Base-by-base conservation (phyloP, 2,329 filamentous ascomycete genomes). In the Monosporascus cannonballus region DNA sequence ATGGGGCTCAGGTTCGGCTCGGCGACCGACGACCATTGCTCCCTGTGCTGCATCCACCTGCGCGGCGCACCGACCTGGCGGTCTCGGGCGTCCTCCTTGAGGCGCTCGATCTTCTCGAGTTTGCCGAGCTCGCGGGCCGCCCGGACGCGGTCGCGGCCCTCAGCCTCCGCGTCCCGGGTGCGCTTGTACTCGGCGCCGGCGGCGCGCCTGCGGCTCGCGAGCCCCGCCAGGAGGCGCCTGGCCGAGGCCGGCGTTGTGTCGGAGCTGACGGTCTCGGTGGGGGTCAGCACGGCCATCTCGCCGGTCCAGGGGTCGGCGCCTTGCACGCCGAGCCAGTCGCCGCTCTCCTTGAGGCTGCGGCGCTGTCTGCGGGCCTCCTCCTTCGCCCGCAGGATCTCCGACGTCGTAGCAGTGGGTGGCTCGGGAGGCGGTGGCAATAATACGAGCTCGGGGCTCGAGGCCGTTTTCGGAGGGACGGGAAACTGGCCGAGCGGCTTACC, bases 261-360 rank as follows among this genome's bases (percentile, higher is more conserved):
- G 1, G 75, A 76, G 54, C 75, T 79, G 15, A 72, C 70, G 3
- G 76, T 66, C 24, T 61, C 62, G 22, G 64, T 76, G 7, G 76
- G 75, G 4, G 76, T 79, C 38, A 80, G 67, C 15, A 77, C 64
- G 53, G 82, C 76, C 48, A 76, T 73, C 55, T 76, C 69, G 5
- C 81, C 79, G 0, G 81, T 83, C 42, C 73, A 67, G 0, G 81
- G 81, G 59, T 84, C 83, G 50, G 79, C 70, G 3, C 81, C 81
- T 53, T 81, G 79, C 1, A 83, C 77, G 2, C 80, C 80, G 0
- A 84, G 72, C 60, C 76, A 84, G 61, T 85, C 81, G 4, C 79
- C 79, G 51, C 77, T 81, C 51, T 76, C 73, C 55, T 76, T 79
- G 51, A 83, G 69, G 41, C 64, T 73, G 45, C 71, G 71, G 6